Base-by-base conservation (phyloP, 257 asterid genomes). In the Anisodus acutangulus region DNA sequence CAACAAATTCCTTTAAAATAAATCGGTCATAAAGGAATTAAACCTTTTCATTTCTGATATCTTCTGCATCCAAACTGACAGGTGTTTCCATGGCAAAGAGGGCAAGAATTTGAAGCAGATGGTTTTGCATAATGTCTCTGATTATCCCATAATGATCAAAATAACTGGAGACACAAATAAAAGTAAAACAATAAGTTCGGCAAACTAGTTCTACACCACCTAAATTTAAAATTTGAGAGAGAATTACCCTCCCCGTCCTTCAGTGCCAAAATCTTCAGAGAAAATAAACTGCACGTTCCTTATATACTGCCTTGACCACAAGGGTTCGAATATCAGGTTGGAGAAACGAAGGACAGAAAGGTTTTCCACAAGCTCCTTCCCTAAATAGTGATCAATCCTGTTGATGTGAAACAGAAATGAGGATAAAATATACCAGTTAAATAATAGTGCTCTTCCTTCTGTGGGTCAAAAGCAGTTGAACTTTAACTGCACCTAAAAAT, bases 31-130 rank as follows among this genome's bases (percentile, higher is more conserved):
- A 47, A 85, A 84, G 64, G 63, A 83, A 78, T 53, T 82, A 58
- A 82, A 94, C 98, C 98, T 96, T 96, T 89, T 96, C 99, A 11
- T 94, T 96, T 86, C 99, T 89, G 84, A 96, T 96, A 89, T 96
- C 99, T 91, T 96, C 99, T 55, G 98, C 99, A 83, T 96, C 99
- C 89, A 94, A 91, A 85, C 97, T 94, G 89, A 94, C 99, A 1
- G 99, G 99, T 37, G 98, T 96, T 92, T 96, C 99, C 99, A 96
- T 96, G 88, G 99, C 99, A 88, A 96, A 96, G 69, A 96, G 93
- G 59, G 99, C 98, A 22, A 96, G 91, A 79, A 96, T 96, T 92
- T 96, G 99, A 86, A 96, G 98, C 85, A 96, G 91, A 88, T 96
- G 99, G 57, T 96, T 96, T 90, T 96, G 99, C 99, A 96, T 96